Percentiles rank a stretch among this genome's conserved stretches.
These are phyloP conservation scores for Kurtzmaniella fragi DNA, from an alignment of 805 yeast genomes.

Conservation along the genomic window DNA sequence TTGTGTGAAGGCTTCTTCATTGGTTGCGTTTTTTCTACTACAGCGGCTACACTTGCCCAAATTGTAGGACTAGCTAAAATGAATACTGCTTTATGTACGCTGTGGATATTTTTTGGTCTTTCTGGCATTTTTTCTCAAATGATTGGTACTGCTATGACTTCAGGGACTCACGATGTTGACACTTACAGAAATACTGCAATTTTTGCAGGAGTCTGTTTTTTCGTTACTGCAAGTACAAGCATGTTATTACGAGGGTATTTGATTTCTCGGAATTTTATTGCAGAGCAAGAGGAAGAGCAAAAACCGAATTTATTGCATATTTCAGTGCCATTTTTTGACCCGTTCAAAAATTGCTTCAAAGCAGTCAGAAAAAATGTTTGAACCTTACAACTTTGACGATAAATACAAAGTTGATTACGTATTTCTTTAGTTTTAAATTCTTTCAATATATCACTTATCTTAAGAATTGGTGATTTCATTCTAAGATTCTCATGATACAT, in stretches of 20 bases:
- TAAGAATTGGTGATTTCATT: no score
- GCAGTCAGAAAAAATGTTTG: conserved; percentile 6
- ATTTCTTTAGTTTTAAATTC: no score
- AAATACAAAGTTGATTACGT: no score
- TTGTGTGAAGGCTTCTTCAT: conserved; percentile 44
- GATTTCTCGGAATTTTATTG: conserved; percentile 37
- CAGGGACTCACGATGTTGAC: conserved; percentile 22
- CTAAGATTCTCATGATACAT: no score
- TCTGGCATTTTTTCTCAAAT: conserved; percentile 49
- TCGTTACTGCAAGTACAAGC: conserved; percentile 35
- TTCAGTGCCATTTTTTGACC: conserved; percentile 3
- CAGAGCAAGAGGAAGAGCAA: conserved; percentile 5
- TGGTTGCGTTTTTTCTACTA: conserved; percentile 53
- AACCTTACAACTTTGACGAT: no score
- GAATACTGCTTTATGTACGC: conserved; percentile 41
- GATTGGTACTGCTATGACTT: conserved; percentile 47
- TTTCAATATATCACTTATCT: no score
- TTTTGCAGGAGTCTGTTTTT: conserved; percentile 47
- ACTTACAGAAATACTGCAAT: conserved; percentile 47
- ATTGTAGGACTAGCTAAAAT: conserved; percentile 46
- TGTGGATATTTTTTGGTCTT: conserved; percentile 45
- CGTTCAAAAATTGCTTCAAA: conserved; percentile 2
- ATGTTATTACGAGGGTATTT: conserved; percentile 46
- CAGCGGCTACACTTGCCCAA: conserved; percentile 43
- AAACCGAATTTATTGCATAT: conserved; percentile 13